Base-by-base conservation (phyloP, 768 basidiomycete species). In the Tricholoma hemisulphureum region DNA sequence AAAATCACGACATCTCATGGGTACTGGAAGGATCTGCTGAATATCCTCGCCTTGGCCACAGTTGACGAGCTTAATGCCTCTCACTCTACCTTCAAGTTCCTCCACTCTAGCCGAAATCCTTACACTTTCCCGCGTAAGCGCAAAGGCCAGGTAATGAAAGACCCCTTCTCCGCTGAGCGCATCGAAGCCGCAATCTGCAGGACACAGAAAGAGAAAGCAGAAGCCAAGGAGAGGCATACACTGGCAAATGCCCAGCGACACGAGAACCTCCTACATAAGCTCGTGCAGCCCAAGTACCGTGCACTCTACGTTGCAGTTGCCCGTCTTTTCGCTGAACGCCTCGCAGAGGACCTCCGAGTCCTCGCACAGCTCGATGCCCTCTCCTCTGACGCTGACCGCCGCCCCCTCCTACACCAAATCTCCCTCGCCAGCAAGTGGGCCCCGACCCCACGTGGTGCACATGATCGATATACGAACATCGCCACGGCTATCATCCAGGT, bases 1-100 rank as follows among this genome's bases (percentile, higher is more conserved):
- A 69, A 68, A 63, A 53, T 68, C 51, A 60, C 63, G 28, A 54
- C 67, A 18, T 58, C 75, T 11, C 88, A 90, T 50, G 88, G 88
- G 0, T 88, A 85, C 63, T 90, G 86, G 85, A 89, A 91, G 65
- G 89, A 90, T 62, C 75, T 89, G 20, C 78, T 88, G 53, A 86
- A 88, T 52, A 83, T 91, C 50, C 74, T 90, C 4, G 77, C 82
- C 4, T 76, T 91, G 26, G 84, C 83, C 10, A 76, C 83, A 1
- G 67, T 77, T 14, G 81, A 78, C 57, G 74, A 88, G 58, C 77
- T 89, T 20, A 60, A 64, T 45, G 61, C 64, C n/a, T 1, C 45
- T 32, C 54, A 31, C 16, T 54, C 70, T 26, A 66, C 34, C 58
- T 76, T n/a, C n/a, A n/a, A n/a, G n/a, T n/a, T 69, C 65, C 72